These are phyloP conservation scores for Arachnomyces sp. DNA, from an alignment of 2,329 filamentous ascomycete species.

Conservation along the genomic window DNA sequence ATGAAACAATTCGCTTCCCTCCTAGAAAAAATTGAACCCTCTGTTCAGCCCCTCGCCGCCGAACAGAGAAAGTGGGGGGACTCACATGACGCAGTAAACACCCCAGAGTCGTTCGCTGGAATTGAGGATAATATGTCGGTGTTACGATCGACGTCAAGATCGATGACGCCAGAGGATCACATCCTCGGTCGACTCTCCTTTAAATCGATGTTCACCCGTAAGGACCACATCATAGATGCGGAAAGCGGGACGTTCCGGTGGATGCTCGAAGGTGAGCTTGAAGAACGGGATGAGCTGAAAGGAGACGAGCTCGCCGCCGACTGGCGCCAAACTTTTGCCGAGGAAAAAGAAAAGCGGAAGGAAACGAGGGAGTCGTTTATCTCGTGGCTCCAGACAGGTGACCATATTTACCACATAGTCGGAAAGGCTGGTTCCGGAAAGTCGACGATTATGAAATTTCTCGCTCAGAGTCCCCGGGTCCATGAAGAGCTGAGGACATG, in stretches of 20 bases:
- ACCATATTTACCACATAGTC: constrained; percentile 30
- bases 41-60: no score
- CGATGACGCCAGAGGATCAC: constrained; percentile 6
- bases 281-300: no score
- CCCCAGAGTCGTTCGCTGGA: no score
- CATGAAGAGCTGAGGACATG: constrained; percentile 24
- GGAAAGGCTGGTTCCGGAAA: constrained; percentile 43
- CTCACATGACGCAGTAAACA: no score
- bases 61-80: no score
- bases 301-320: no score
- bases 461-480: constrained; percentile 22
- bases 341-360: constrained; percentile 7
- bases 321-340: no score
- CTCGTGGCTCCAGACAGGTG: constrained; percentile 19
- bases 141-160: background rate
- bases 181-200: constrained; percentile 9
- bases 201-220: constrained; percentile 12
- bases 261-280: constrained; percentile 11
- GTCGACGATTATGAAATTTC: constrained; percentile 40
- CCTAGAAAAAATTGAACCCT: no score
- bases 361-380: constrained; percentile 15
- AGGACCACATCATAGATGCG: constrained; percentile 12
- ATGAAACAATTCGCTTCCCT: no score
- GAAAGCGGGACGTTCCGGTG: constrained; percentile 16
- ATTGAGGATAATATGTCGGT: no score